These are phyloP conservation scores for Phragmites australis DNA, from an alignment of 176 grass and related monocot genomes.

Conservation along the genomic window DNA sequence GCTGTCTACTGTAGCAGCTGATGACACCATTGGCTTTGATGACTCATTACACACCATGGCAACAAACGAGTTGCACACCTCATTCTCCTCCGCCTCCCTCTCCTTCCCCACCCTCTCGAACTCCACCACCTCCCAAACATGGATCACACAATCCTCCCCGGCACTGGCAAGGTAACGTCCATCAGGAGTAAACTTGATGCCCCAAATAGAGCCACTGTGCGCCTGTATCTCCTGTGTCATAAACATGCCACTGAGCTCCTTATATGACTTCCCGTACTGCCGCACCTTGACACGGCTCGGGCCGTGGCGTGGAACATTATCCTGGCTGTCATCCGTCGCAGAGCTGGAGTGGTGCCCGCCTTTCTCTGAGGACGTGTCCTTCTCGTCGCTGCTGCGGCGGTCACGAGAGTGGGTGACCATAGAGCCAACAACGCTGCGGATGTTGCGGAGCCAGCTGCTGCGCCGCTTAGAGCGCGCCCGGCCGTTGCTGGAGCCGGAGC, in stretches of 20 bases:
- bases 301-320: slow-evolving; percentile 53
- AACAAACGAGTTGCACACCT: slow-evolving; percentile 46
- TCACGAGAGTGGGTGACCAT: slow-evolving; percentile 56
- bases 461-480: slow-evolving; percentile 51
- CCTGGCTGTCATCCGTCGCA: slow-evolving; percentile 87
- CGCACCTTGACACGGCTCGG: slow-evolving; percentile 66
- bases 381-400: slow-evolving; percentile 67
- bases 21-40: slow-evolving; percentile 26
- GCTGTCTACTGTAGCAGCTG: slow-evolving; percentile 35
- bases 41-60: slow-evolving; percentile 50
- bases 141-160: slow-evolving; percentile 86
- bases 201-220: slow-evolving; percentile 89
- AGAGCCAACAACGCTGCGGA: slow-evolving; percentile 55
- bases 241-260: slow-evolving; percentile 78
- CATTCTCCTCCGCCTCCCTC: slow-evolving; percentile 47
- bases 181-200: slow-evolving; percentile 88
- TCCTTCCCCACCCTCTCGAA: slow-evolving; percentile 52
- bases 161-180: slow-evolving; percentile 83
- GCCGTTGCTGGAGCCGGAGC: slow-evolving; percentile 54
- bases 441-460: slow-evolving; percentile 70
- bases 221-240: slow-evolving; percentile 88
- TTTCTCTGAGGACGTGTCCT: slow-evolving; percentile 80
- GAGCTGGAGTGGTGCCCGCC: slow-evolving; percentile 73
- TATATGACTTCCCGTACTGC: slow-evolving; percentile 71
- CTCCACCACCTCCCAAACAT: slow-evolving; percentile 88